Evolutionary conservation across 1,284 basidiomycete genomes (phyloP), one percentile per base, ranked within the genome.

Genomic region (Austroboletus niveus): DNA sequence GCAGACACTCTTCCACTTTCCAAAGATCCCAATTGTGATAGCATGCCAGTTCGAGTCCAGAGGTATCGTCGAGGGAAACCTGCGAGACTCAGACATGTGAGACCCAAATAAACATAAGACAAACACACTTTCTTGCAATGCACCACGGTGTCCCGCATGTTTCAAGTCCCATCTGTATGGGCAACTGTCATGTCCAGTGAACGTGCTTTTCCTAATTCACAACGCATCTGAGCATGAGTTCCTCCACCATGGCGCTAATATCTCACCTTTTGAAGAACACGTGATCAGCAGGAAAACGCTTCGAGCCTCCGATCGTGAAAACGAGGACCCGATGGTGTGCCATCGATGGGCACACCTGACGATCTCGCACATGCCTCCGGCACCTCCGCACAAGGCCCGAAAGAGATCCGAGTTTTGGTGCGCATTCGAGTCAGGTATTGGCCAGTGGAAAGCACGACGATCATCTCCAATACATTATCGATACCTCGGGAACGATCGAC

Each of bases 81-180:
- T 68, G 22, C 9, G 14, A 38, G 30, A 41, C 3, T 17, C n/a
- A n/a, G n/a, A n/a, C n/a, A 27, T 6, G 39, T 54, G 8, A 52
- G 51, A 46, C 17, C 9, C 20, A 15, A 46, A 10, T 4, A n/a
- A n/a, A n/a, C n/a, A n/a, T 9, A 38, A 30, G 29, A 6, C 5
- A 17, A 42, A 30, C 8, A 8, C 17, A 1, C 12, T n/a, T 10
- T 24, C 2, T 24, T 24, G 3, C 35, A 5, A 50, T 62, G 5
- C 5, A 68, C 64, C 49, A 50, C 50, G 3, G 65, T 60, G 8
- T 54, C 39, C 5, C 40, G 29, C 2, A 2, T 1, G 20, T 56
- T 1, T n/a, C 48, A 62, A 55, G 20, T 69, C 60, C 68, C 66
- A 67, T 50, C 61, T 44, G 41, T 67, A 69, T 15, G 5, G 39